phyloP scores from a whole-genome alignment of 768 basidiomycete species.

The Leucocoprinus birnbaumii region DNA sequence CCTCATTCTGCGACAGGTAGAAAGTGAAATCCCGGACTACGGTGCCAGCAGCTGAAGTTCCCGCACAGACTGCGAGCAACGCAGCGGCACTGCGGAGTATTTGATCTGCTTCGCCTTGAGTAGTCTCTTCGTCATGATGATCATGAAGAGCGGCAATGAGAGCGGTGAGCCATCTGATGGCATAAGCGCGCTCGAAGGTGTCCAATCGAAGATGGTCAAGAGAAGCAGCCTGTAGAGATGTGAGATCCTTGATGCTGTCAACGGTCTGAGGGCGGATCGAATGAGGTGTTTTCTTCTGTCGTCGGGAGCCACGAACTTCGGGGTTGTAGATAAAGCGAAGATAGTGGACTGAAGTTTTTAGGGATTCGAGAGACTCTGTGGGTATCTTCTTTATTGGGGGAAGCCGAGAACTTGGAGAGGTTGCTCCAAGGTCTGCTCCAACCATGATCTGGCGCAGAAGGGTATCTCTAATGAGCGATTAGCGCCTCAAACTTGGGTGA shows the following conservation, averaged over 20 bases:
- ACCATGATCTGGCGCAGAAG: too few relatives aligned
- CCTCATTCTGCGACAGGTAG: neutral
- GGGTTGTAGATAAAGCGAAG: constrained; percentile 59
- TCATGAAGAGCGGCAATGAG: constrained; percentile 44
- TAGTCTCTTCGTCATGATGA: constrained; percentile 15
- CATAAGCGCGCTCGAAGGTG: constrained; percentile 65
- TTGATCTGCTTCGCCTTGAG: constrained; percentile 22
- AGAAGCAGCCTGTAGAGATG: too few relatives aligned
- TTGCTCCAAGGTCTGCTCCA: neutral
- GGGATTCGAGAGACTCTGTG: constrained; percentile 26
- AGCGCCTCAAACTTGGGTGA: too few relatives aligned
- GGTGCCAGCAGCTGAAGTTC: constrained; percentile 59
- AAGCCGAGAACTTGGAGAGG: constrained; percentile 51
- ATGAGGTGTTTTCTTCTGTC: constrained; percentile 20
- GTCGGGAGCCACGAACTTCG: constrained; percentile 55
- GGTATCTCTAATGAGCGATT: too few relatives aligned
- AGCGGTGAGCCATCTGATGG: constrained; percentile 72
- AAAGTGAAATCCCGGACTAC: constrained; percentile 46
- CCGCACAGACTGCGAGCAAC: constrained; percentile 62
- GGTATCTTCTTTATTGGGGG: constrained; percentile 48
- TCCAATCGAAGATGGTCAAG: constrained; percentile 45
- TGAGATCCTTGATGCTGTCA: too few relatives aligned
- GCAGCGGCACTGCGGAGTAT: constrained; percentile 55
- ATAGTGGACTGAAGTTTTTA: constrained; percentile 45
- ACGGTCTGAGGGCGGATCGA: neutral